A percentile compares a stretch with the other conserved stretches of the same genome.
phyloP scores from a whole-genome alignment of 495 filamentous ascomycete genomes.

The Neurospora discreta region DNA sequence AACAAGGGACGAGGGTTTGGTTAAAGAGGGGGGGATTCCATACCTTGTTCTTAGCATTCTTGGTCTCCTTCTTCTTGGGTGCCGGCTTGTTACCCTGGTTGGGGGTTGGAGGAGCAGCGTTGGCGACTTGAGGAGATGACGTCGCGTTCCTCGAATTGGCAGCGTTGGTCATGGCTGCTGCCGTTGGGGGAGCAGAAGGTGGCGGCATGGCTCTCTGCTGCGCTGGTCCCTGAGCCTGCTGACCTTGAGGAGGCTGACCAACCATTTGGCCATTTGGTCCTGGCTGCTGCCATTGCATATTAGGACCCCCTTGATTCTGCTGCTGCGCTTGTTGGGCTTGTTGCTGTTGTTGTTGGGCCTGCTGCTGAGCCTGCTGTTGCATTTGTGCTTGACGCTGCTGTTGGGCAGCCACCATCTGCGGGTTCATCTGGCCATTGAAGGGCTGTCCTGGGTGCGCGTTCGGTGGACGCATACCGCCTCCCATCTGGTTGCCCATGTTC shows the following conservation, averaged over 20 bases:
- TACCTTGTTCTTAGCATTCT: conserved; percentile 68
- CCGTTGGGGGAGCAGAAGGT: conserved; percentile 61
- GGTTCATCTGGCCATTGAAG: conserved; percentile 56
- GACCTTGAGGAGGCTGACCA: conserved; percentile 41
- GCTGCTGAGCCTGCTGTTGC: conserved; percentile 26
- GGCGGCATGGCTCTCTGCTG: conserved; percentile 71
- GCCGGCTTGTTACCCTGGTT: conserved; percentile 64
- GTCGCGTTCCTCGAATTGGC: conserved; percentile 52
- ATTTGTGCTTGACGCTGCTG: conserved; percentile 20
- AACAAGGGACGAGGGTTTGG: conserved; percentile 20
- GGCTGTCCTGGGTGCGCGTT: conserved; percentile 63
- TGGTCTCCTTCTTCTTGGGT: conserved; percentile 76
- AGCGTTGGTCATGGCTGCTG: conserved; percentile 35
- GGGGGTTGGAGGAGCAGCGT: conserved; percentile 78
- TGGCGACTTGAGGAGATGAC: conserved; percentile 65
- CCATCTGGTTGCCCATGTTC: conserved; percentile 39
- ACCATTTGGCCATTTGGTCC: conserved; percentile 55
- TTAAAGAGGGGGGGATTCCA: conserved; percentile 24
- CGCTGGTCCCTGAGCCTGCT: conserved; percentile 57
- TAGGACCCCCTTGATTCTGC: conserved; percentile 21
- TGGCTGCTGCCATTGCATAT: conserved; percentile 43
- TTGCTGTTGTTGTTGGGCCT: conserved; percentile 10
- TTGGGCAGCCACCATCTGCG: conserved; percentile 23
- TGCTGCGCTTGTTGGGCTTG: conserved; percentile 10
- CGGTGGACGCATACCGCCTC: conserved; percentile 74